Percentiles rank a stretch among this genome's conserved stretches.
phyloP scores from a whole-genome alignment of 2,329 filamentous ascomycete genomes.

The Volutella citrinella region DNA sequence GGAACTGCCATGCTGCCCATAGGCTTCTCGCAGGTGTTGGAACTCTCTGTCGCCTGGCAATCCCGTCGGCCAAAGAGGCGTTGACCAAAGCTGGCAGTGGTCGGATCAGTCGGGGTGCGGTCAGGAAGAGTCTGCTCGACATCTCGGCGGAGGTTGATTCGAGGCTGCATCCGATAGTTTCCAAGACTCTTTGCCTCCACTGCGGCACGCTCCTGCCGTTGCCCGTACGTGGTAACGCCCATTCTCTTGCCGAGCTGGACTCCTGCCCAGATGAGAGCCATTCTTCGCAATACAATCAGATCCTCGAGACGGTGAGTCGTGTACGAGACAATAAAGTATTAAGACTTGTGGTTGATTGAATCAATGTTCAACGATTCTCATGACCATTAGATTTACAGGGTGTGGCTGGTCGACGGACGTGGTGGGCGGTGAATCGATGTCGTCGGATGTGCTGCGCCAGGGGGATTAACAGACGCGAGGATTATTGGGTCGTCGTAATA shows the following conservation, averaged over 20 bases:
- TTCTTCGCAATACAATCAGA: constrained; percentile 11
- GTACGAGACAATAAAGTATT: constrained; percentile 1
- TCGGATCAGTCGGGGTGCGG: constrained; percentile 6
- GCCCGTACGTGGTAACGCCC: too few relatives aligned
- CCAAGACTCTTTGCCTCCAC: too few relatives aligned
- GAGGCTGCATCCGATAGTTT: constrained; percentile 26
- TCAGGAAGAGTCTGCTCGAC: constrained; percentile 1
- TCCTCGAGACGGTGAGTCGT: constrained; percentile 7
- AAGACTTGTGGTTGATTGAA: constrained; percentile 9
- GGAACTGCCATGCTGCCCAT: constrained; percentile 56
- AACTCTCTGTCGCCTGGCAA: constrained; percentile 16
- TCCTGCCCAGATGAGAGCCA: too few relatives aligned
- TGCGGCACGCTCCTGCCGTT: too few relatives aligned
- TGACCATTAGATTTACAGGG: constrained; percentile 21
- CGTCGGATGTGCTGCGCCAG: too few relatives aligned
- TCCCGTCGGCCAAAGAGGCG: constrained; percentile 18
- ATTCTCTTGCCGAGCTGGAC: too few relatives aligned
- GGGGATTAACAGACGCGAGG: too few relatives aligned
- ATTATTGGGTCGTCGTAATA: too few relatives aligned
- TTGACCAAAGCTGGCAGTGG: constrained; percentile 13
- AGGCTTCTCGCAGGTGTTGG: constrained; percentile 58
- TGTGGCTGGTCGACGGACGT: constrained; percentile 9
- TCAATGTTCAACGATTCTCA: constrained; percentile 16
- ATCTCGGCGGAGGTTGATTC: constrained; percentile 22
- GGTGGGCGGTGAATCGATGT: constrained; percentile 8